phyloP scores from a whole-genome alignment of 768 basidiomycete genomes.

The Hortiboletus flavorubellus region DNA sequence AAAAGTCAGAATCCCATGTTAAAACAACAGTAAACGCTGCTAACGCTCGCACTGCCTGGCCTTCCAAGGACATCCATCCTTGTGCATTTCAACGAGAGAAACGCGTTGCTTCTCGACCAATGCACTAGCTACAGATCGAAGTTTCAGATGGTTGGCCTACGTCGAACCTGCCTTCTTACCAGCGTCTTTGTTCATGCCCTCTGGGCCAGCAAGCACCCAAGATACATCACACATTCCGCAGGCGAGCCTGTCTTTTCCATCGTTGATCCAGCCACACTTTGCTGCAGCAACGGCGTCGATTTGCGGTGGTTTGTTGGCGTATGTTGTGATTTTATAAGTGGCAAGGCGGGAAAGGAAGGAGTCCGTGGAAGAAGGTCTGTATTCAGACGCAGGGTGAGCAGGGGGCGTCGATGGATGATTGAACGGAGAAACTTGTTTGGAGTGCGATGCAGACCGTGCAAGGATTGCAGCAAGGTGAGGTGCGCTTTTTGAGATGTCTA shows the following conservation, averaged over 20 bases:
- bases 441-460: conserved; percentile 55
- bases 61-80: conserved; percentile 84
- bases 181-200: conserved; percentile 73
- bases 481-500: conserved; percentile 50
- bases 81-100: conserved; percentile 68
- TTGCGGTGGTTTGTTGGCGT: conserved; percentile 68
- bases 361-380: conserved; percentile 72
- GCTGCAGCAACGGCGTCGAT: conserved; percentile 80
- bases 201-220: conserved; percentile 69
- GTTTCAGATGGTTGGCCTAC: conserved; percentile 12
- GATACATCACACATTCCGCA: conserved; percentile 69
- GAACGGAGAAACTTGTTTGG: conserved; percentile 49
- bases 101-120: conserved; percentile 71
- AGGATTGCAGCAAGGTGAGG: conserved; percentile 73
- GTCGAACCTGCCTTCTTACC: conserved; percentile 51
- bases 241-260: conserved; percentile 74
- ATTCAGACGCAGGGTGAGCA: conserved; percentile 47
- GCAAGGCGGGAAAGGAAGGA: conserved; percentile 72
- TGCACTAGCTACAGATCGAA: conserved; percentile 48
- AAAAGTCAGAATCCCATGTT: not conserved
- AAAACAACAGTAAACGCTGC: conserved; percentile 19
- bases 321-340: conserved; percentile 78
- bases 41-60: conserved; percentile 75
- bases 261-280: conserved; percentile 81
- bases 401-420: conserved; percentile 33